Conservation (phyloP, 2,329 filamentous ascomycete species). For the Sporothrix sp. region DNA sequence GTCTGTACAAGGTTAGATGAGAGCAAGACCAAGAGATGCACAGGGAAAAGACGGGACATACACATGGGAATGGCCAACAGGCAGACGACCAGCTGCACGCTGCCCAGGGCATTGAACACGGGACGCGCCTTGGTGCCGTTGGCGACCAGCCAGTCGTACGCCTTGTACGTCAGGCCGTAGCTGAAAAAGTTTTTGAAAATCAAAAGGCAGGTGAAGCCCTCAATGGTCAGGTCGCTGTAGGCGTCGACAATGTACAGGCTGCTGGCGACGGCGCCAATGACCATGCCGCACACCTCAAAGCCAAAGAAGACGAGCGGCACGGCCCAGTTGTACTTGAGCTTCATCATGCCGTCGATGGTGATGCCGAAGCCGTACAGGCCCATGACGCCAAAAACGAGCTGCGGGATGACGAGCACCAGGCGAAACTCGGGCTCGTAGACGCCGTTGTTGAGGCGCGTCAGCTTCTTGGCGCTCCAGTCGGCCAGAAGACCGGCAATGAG, state of each 20-base stretch:
- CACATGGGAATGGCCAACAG: slow-evolving; percentile 64
- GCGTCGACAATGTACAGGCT: slow-evolving; percentile 89
- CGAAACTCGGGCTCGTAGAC: slow-evolving; percentile 89
- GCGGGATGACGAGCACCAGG: slow-evolving; percentile 71
- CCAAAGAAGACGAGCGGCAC: slow-evolving; percentile 75
- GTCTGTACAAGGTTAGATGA: slow-evolving; percentile 39
- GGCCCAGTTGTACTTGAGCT: slow-evolving; percentile 54
- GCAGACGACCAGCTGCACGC: slow-evolving; percentile 70
- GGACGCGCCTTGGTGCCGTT: slow-evolving; percentile 47
- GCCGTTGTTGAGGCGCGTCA: slow-evolving; percentile 68
- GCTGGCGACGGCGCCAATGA: slow-evolving; percentile 77
- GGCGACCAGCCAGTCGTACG: slow-evolving; percentile 69
- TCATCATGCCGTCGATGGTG: slow-evolving; percentile 51
- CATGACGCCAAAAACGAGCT: slow-evolving; percentile 65
- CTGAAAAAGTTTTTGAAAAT: slow-evolving; percentile 95
- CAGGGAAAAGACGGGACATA: slow-evolving; percentile 39
- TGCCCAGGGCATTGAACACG: slow-evolving; percentile 60
- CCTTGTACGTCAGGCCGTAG: slow-evolving; percentile 73
- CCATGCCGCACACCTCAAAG: slow-evolving; percentile 80
- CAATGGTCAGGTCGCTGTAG: slow-evolving; percentile 75
- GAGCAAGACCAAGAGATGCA: not conserved
- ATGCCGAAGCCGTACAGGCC: slow-evolving; percentile 81
- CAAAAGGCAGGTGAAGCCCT: slow-evolving; percentile 80
- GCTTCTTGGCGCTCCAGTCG: slow-evolving; percentile 58
- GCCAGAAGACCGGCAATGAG: slow-evolving; percentile 61